Evolutionary conservation across 2,329 filamentous ascomycete species (phyloP).

Genomic region (Dactylonectria macrodidyma): DNA sequence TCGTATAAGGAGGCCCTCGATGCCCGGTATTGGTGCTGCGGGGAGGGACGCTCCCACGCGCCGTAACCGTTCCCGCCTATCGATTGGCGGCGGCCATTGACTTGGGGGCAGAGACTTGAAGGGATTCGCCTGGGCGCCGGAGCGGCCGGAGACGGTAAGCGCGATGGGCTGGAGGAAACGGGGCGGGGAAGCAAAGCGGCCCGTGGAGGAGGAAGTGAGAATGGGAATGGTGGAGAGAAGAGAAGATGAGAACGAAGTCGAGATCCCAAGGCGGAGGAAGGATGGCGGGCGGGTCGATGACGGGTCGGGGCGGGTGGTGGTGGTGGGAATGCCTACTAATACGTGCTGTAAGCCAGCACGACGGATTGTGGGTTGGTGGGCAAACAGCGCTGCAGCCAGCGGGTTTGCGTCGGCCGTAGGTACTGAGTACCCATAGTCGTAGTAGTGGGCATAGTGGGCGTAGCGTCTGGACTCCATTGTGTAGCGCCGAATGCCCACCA

Average conservation of each 20-base stretch:
- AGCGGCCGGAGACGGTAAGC: slow-evolving; percentile 28
- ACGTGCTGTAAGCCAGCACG: slow-evolving; percentile 1
- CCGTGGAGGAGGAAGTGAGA: slow-evolving; percentile 32
- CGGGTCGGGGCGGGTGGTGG: slow-evolving; percentile 27
- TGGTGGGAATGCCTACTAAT: neutral
- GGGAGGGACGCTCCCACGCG: slow-evolving; percentile 72
- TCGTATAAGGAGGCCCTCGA: slow-evolving; percentile 44
- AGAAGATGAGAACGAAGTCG: slow-evolving; percentile 32
- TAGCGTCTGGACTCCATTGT: slow-evolving; percentile 10
- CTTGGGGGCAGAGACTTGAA: slow-evolving; percentile 48
- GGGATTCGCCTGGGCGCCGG: slow-evolving; percentile 34
- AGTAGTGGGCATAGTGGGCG: slow-evolving; percentile 17
- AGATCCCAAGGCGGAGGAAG: slow-evolving; percentile 43
- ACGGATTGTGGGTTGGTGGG: slow-evolving; percentile 6
- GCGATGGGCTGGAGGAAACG: slow-evolving; percentile 26
- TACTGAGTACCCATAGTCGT: slow-evolving; percentile 21
- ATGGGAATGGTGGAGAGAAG: slow-evolving; percentile 17
- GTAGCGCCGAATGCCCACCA: slow-evolving; percentile 7
- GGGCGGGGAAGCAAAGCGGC: slow-evolving; percentile 26
- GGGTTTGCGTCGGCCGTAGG: slow-evolving; percentile 33
- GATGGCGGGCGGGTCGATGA: slow-evolving; percentile 27
- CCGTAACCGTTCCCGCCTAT: slow-evolving; percentile 70
- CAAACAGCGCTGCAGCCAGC: slow-evolving; percentile 34
- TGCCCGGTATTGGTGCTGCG: slow-evolving; percentile 65
- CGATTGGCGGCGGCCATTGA: slow-evolving; percentile 72